Percentiles rank a stretch among this genome's conserved stretches.
phyloP scores from a whole-genome alignment of 2,329 filamentous ascomycete genomes.

The Salinomyces thailandicus region DNA sequence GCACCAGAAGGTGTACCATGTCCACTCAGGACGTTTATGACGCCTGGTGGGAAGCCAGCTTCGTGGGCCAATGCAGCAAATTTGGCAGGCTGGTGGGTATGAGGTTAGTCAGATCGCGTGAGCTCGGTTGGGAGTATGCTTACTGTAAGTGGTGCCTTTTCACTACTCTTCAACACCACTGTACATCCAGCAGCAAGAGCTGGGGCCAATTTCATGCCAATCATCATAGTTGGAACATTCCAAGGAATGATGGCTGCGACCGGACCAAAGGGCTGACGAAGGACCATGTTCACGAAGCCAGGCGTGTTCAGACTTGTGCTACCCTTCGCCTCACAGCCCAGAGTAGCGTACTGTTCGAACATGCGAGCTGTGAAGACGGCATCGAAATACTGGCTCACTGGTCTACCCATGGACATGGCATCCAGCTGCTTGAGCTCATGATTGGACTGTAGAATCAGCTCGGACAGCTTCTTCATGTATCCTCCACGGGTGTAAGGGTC shows the following conservation, averaged over 20 bases:
- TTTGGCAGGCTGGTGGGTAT: conserved; percentile 7
- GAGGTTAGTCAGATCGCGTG: not conserved
- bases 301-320: conserved; percentile 40
- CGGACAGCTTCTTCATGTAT: conserved; percentile 38
- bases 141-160: conserved; percentile 47
- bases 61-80: conserved; percentile 31
- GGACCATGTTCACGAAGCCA: conserved; percentile 36
- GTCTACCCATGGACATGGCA: conserved; percentile 37
- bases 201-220: conserved; percentile 65
- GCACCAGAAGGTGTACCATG: conserved; percentile 50
- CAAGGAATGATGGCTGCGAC: conserved; percentile 61
- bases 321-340: conserved; percentile 33
- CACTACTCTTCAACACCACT: conserved; percentile 45
- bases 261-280: conserved; percentile 24
- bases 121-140: conserved; percentile 48
- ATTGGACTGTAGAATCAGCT: conserved; percentile 32
- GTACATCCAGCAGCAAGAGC: conserved; percentile 47
- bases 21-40: conserved; percentile 60
- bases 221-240: conserved; percentile 71
- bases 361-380: conserved; percentile 25
- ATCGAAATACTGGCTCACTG: conserved; percentile 32
- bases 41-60: conserved; percentile 65
- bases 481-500: conserved; percentile 30
- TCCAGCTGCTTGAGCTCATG: conserved; percentile 37
- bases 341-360: conserved; percentile 36